These are phyloP conservation scores for Penicillium freii DNA, from an alignment of 2,329 filamentous ascomycete species.

Conservation along the genomic window DNA sequence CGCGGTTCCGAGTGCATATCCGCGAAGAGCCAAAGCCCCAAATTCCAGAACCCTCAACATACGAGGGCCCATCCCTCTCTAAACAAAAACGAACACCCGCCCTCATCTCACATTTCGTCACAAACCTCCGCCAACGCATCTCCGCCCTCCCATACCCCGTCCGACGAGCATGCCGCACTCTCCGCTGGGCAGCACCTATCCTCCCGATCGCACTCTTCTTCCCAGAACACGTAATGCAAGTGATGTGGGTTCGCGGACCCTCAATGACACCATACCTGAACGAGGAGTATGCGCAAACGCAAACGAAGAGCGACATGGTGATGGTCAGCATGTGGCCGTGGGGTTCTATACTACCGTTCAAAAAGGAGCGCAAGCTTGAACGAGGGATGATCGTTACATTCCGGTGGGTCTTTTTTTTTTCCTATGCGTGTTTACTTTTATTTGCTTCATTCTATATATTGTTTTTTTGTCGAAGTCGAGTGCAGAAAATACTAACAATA, in stretches of 20 bases:
- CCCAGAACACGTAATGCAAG: constrained; percentile 41
- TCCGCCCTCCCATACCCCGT: constrained; percentile 29
- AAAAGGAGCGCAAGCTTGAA: constrained; percentile 55
- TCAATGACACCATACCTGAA: constrained; percentile 81
- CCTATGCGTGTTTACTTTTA: neutral
- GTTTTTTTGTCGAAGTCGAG: neutral
- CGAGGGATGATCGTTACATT: constrained; percentile 75
- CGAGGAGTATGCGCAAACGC: constrained; percentile 54
- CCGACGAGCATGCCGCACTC: constrained; percentile 26
- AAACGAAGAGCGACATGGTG: constrained; percentile 42
- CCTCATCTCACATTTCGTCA: constrained; percentile 21
- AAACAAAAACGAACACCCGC: constrained; percentile 4
- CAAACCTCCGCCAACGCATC: constrained; percentile 29
- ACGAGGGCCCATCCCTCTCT: constrained; percentile 1
- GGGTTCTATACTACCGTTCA: constrained; percentile 53
- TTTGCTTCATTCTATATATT: neutral
- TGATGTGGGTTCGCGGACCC: constrained; percentile 46
- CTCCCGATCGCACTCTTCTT: constrained; percentile 42
- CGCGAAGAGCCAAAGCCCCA: neutral
- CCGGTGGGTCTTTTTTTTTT: constrained; percentile 25
- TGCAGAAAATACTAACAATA: neutral
- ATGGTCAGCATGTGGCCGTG: constrained; percentile 43
- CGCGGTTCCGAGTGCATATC: constrained; percentile 2
- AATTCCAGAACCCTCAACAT: neutral
- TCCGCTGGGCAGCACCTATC: constrained; percentile 34